Conservation (phyloP, 768 basidiomycete species). For the Paxillus rubicundulus region DNA sequence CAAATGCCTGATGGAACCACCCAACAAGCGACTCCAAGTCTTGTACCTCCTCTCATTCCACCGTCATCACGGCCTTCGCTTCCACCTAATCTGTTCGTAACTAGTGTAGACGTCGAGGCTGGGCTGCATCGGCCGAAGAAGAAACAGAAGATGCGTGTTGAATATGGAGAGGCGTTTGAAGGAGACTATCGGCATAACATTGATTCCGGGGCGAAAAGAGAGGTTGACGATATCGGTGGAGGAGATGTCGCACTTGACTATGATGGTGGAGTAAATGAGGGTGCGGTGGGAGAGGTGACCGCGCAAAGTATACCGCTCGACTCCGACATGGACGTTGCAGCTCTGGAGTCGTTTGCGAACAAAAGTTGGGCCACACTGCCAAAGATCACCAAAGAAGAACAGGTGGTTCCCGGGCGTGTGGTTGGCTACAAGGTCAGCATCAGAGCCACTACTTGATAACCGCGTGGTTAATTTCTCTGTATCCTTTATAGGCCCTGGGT, state of each 20-base stretch:
- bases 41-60: constrained; percentile 46
- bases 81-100: constrained; percentile 66
- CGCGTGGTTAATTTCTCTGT: not conserved
- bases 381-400: constrained; percentile 21
- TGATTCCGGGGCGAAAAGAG: not conserved
- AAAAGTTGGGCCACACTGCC: constrained; percentile 19
- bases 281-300: not conserved
- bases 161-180: constrained; percentile 32
- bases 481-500: constrained; percentile 45
- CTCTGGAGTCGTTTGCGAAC: constrained; percentile 12
- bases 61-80: constrained; percentile 61
- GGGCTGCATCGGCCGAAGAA: constrained; percentile 35
- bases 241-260: constrained; percentile 10
- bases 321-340: constrained; percentile 2
- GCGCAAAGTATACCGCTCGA: not conserved
- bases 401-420: constrained; percentile 30
- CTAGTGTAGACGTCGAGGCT: constrained; percentile 67
- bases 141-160: constrained; percentile 31
- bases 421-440: constrained; percentile 51
- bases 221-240: not conserved
- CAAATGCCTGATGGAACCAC: not conserved
- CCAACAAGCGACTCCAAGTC: constrained; percentile 3
- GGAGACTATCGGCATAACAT: constrained; percentile 6
- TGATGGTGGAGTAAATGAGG: not conserved
- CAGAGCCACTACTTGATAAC: not conserved